Conservation (phyloP, 768 basidiomycete species). For the Holtermanniella nyarrowii region DNA sequence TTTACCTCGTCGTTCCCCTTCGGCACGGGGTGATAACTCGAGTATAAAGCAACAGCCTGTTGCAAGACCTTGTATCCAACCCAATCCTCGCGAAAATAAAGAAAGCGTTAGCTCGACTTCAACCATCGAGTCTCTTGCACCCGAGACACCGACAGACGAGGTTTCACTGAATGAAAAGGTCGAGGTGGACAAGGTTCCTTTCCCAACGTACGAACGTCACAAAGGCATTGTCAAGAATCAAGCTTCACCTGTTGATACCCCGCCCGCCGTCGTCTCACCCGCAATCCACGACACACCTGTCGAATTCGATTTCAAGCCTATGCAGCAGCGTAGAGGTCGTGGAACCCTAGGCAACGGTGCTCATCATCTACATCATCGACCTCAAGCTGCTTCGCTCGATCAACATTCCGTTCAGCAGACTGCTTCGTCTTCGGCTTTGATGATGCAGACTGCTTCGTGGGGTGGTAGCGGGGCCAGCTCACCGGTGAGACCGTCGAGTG, state of each 20-base stretch:
- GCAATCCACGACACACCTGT: slow-evolving; percentile 9
- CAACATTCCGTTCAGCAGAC: slow-evolving; percentile 11
- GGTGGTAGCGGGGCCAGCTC: background rate
- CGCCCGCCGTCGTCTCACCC: slow-evolving; percentile 6
- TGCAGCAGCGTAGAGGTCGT: slow-evolving; percentile 17
- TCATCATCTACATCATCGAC: slow-evolving; percentile 18
- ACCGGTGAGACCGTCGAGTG: slow-evolving; percentile 40
- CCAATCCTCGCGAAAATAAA: slow-evolving; percentile 11
- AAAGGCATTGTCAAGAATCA: slow-evolving; percentile 9
- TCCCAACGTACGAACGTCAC: slow-evolving; percentile 16
- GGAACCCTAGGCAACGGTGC: slow-evolving; percentile 34
- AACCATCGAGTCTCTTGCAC: slow-evolving; percentile 22
- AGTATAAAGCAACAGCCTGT: slow-evolving; percentile 20
- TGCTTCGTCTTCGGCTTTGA: background rate
- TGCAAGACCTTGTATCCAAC: slow-evolving; percentile 7
- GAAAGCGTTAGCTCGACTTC: slow-evolving; percentile 30
- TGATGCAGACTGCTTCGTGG: background rate
- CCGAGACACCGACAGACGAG: slow-evolving; percentile 27
- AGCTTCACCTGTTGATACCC: slow-evolving; percentile 13
- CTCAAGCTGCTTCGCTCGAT: slow-evolving; percentile 2
- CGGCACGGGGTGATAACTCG: slow-evolving; percentile 1
- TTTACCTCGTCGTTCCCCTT: slow-evolving; percentile 16
- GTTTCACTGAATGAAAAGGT: slow-evolving; percentile 2
- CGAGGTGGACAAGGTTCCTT: slow-evolving; percentile 9
- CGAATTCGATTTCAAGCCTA: slow-evolving; percentile 3